Base-by-base conservation (phyloP, 768 basidiomycete species). In the Cyathus striatus region DNA sequence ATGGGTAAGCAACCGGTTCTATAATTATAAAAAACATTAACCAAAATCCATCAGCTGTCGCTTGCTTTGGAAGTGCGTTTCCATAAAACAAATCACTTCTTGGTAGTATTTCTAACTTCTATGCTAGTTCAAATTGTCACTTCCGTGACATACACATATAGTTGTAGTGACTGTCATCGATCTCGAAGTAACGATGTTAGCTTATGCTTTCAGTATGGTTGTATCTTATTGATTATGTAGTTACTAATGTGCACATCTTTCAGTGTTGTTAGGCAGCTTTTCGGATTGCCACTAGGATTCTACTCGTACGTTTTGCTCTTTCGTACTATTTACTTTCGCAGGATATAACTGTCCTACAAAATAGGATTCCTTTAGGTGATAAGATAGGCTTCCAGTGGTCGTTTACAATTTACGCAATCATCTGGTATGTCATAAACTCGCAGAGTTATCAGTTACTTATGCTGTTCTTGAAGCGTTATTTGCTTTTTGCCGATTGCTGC, bases 61-160 rank as follows among this genome's bases (percentile, higher is more conserved):
- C 65, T 20, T 63, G 63, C 49, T 67, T 67, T 40, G 65, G 65
- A 37, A 61, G 64, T 67, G 7, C 22, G 7, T 14, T 16, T n/a
- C 24, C 14, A 13, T 13, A 21, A 3, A 13, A 7, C 22, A 20
- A 25, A 33, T n/a, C n/a, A n/a, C n/a, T n/a, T n/a, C n/a, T n/a
- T n/a, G n/a, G n/a, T n/a, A n/a, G n/a, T n/a, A n/a, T n/a, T n/a
- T n/a, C n/a, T n/a, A 25, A n/a, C n/a, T n/a, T n/a, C n/a, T 22
- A 9, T 16, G 27, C 16, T 30, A 66, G 65, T 64, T 18, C 65
- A 66, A 53, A 65, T 66, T 16, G 51, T 66, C 18, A 58, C 59
- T 6, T 66, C 65, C 0, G 62, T 66, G 3, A 62, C 60, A 38
- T 68, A 66, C 48, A 68, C 66, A 1, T 66, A 68, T 40, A 66